These are phyloP conservation scores for Erodium trifolium DNA, from an alignment of 441 rosid species.

Conservation along the genomic window DNA sequence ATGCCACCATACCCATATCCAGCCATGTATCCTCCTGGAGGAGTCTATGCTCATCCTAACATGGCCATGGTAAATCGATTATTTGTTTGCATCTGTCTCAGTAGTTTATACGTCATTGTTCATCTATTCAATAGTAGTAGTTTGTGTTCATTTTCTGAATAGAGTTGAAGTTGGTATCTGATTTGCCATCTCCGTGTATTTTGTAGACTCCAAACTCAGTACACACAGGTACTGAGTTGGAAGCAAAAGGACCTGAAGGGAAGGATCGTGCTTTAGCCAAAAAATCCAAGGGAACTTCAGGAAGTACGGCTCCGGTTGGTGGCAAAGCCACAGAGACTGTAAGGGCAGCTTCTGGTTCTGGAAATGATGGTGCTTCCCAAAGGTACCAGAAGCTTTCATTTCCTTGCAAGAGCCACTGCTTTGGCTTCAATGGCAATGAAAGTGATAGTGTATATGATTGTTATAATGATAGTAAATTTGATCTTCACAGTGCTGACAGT, in stretches of 20 bases:
- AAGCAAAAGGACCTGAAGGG: slow-evolving; percentile 40
- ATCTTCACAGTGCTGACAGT: slow-evolving; percentile 61
- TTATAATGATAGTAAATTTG: slow-evolving; percentile 14
- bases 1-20: slow-evolving; percentile 89
- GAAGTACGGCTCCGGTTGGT: slow-evolving; percentile 17
- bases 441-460: neutral
- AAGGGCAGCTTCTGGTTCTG: slow-evolving; percentile 75
- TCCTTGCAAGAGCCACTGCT: neutral
- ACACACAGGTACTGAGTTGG: slow-evolving; percentile 39
- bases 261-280: slow-evolving; percentile 55
- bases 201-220: slow-evolving; percentile 46
- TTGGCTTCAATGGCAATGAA: neutral
- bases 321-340: slow-evolving; percentile 47
- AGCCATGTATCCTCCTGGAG: slow-evolving; percentile 82
- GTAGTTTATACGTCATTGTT: neutral
- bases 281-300: slow-evolving; percentile 51
- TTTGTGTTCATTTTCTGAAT: neutral
- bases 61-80: slow-evolving; percentile 55
- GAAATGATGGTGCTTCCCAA: slow-evolving; percentile 79
- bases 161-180: neutral
- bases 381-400: slow-evolving; percentile 36
- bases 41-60: slow-evolving; percentile 80
- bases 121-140: neutral
- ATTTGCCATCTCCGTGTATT: slow-evolving; percentile 11
- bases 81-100: neutral